Evolutionary conservation across 768 basidiomycete species (phyloP).

Genomic region (Tylopilus felleus): DNA sequence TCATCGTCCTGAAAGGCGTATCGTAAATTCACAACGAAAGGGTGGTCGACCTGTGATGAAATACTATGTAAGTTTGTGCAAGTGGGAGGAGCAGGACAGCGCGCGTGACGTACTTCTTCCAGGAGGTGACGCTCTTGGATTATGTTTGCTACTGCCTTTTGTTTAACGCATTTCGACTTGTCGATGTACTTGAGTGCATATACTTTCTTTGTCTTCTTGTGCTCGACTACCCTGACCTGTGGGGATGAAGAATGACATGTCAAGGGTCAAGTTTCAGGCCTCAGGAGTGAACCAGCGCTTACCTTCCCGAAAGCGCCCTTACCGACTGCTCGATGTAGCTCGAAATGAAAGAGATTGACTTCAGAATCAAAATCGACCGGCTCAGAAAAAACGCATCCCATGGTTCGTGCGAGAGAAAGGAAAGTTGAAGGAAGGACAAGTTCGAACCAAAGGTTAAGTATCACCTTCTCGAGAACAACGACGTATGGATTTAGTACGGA

Average conservation of each 20-base stretch:
- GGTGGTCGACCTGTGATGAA: conserved; percentile 69
- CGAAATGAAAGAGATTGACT: conserved; percentile 92
- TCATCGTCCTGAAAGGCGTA: conserved; percentile 98
- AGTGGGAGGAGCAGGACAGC: conserved; percentile 7
- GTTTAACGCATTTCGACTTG: conserved; percentile 86
- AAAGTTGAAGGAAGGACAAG: conserved; percentile 26
- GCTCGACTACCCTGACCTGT: conserved; percentile 95
- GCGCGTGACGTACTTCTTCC: conserved; percentile 67
- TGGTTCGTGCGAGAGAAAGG: conserved; percentile 41
- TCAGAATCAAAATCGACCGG: conserved; percentile 84
- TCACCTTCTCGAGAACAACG: conserved; percentile 34
- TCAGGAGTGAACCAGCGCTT: conserved; percentile 7
- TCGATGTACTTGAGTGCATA: conserved; percentile 99
- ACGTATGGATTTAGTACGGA: conserved; percentile 26
- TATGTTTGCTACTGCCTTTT: conserved; percentile 88
- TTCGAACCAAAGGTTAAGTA: conserved; percentile 24
- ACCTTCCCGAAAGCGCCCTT: conserved; percentile 99
- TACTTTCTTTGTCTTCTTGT: conserved; percentile 87
- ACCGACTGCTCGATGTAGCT: conserved; percentile 91
- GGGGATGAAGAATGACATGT: background rate
- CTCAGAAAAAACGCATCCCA: conserved; percentile 63
- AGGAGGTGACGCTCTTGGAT: conserved; percentile 91
- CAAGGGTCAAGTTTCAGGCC: conserved; percentile 3
- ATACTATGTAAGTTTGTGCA: conserved; percentile 8
- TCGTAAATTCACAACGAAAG: conserved; percentile 85